A percentile compares a stretch with the other conserved stretches of the same genome.
phyloP scores from a whole-genome alignment of 805 yeast genomes.

The Schwanniomyces sp. region DNA sequence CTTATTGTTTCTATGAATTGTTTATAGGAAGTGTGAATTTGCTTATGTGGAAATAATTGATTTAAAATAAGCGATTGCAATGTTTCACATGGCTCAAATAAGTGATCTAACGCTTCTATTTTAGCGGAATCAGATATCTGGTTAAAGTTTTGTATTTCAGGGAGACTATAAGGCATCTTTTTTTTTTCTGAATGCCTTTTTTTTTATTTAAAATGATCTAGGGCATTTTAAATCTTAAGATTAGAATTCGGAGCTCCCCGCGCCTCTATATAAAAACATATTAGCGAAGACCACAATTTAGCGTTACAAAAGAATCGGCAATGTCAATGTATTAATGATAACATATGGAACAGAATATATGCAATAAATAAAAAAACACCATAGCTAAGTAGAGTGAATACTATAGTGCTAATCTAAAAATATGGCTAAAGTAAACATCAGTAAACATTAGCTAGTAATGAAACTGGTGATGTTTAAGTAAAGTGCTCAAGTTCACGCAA shows the following conservation, averaged over 20 bases:
- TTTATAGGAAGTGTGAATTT: constrained; percentile 17
- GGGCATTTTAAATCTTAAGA: background rate
- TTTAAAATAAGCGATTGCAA: constrained; percentile 33
- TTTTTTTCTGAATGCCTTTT: background rate
- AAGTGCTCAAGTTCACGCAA: constrained; percentile 47
- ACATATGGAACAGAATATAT: background rate
- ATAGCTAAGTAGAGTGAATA: background rate
- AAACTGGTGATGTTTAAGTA: constrained; percentile 17
- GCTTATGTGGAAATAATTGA: constrained; percentile 17
- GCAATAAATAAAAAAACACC: background rate
- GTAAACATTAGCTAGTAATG: background rate
- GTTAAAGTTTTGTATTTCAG: constrained; percentile 23
- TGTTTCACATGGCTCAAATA: constrained; percentile 67
- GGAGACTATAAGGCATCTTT: constrained; percentile 18
- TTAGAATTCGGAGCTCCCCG: background rate
- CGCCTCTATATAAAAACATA: background rate
- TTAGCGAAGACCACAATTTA: background rate
- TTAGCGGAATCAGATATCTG: constrained; percentile 23
- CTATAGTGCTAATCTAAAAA: background rate
- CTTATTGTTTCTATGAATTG: constrained; percentile 50
- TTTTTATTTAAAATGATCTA: background rate
- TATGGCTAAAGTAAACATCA: background rate
- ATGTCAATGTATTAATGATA: background rate
- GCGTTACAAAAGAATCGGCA: background rate
- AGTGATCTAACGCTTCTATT: constrained; percentile 45